A percentile compares a stretch with the other conserved stretches of the same genome.
Conservation (phyloP, 371 early-diverging fungal species). For the Mucor irregularis region DNA sequence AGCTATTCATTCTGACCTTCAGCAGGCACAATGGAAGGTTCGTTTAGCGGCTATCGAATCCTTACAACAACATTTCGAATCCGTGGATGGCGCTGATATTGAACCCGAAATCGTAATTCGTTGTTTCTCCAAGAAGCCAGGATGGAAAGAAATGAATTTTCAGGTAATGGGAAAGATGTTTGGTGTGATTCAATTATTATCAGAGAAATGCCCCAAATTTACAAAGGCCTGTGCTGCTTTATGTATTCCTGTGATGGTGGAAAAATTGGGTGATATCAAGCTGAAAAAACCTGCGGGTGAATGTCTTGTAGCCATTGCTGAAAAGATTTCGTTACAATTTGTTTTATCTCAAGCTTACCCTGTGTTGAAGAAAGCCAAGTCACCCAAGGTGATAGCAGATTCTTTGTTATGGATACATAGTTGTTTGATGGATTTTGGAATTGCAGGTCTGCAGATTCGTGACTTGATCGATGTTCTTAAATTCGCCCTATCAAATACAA, state of each 20-base stretch:
- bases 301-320: slow-evolving; percentile 74
- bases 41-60: slow-evolving; percentile 85
- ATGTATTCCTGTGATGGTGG: slow-evolving; percentile 70
- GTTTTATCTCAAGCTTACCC: slow-evolving; percentile 80
- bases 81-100: slow-evolving; percentile 43
- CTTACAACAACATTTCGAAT: slow-evolving; percentile 63
- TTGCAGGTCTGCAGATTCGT: slow-evolving; percentile 70
- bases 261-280: slow-evolving; percentile 94
- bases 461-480: slow-evolving; percentile 88
- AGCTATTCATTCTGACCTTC: slow-evolving; percentile 60
- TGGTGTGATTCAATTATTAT: slow-evolving; percentile 67
- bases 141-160: slow-evolving; percentile 96
- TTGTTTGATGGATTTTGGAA: slow-evolving; percentile 86
- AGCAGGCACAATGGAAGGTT: slow-evolving; percentile 83
- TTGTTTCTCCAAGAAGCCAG: slow-evolving; percentile 79
- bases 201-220: slow-evolving; percentile 63
- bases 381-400: slow-evolving; percentile 90
- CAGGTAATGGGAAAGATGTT: slow-evolving; percentile 78
- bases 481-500: slow-evolving; percentile 74
- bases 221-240: slow-evolving; percentile 75
- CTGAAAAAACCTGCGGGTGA: slow-evolving; percentile 83
- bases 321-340: slow-evolving; percentile 74
- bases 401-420: slow-evolving; percentile 81
- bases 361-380: slow-evolving; percentile 77
- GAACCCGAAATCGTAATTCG: slow-evolving; percentile 87